Percentiles rank a stretch among this genome's conserved stretches.
phyloP scores from a whole-genome alignment of 176 grass and related monocot genomes.

The Raddia distichophylla region DNA sequence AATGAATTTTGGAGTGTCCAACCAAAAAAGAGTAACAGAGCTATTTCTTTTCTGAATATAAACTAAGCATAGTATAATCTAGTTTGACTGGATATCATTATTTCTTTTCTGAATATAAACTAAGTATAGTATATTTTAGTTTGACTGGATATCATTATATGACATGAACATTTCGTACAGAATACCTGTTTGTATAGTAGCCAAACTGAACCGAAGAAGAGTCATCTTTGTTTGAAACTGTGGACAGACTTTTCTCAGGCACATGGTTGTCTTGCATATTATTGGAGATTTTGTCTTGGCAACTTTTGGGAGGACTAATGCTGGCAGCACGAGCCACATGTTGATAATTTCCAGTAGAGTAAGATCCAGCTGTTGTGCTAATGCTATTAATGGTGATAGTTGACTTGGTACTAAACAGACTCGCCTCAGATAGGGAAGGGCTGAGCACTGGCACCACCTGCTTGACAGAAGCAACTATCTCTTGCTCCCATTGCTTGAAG shows the following conservation, averaged over 20 bases:
- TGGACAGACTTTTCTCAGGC: constrained; percentile 57
- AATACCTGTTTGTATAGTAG: constrained; percentile 77
- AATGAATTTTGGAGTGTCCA: constrained; percentile 14
- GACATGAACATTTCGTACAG: constrained; percentile 22
- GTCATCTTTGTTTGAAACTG: constrained; percentile 62
- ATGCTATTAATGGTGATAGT: constrained; percentile 56
- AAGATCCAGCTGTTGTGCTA: constrained; percentile 44
- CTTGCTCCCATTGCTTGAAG: constrained; percentile 84
- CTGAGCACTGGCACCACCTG: constrained; percentile 38
- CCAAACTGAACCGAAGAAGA: constrained; percentile 60
- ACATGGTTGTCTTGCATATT: constrained; percentile 47
- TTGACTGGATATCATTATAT: constrained; percentile 8
- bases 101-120: constrained; percentile 7
- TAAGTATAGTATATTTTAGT: constrained; percentile 7
- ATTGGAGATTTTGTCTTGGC: constrained; percentile 48
- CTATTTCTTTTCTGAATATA: constrained; percentile 13
- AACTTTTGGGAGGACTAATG: constrained; percentile 50
- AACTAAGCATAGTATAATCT: constrained; percentile 1
- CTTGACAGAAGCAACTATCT: constrained; percentile 52
- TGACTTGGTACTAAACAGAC: constrained; percentile 73
- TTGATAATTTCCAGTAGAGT: constrained; percentile 65
- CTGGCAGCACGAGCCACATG: constrained; percentile 53
- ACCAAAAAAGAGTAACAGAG: neutral
- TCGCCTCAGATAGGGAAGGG: constrained; percentile 59
- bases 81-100: neutral